Evolutionary conservation across 2,329 filamentous ascomycete species (phyloP), one percentile per base, ranked within the genome.

Genomic region (Pseudopithomyces chartarum): DNA sequence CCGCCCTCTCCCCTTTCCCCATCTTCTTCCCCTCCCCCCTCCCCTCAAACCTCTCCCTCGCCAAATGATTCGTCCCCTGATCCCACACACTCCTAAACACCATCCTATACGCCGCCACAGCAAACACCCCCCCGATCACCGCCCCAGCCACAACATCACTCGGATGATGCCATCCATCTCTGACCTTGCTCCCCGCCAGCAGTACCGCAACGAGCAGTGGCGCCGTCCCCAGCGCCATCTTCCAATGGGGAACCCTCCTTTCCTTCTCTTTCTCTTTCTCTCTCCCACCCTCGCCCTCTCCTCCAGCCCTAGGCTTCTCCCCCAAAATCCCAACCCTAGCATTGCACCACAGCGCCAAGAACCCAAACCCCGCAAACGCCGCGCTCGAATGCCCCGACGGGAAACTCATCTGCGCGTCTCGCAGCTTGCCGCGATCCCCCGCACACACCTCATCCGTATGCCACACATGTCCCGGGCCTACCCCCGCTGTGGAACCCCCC

Each of bases 101-200:
- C 84, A 87, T 87, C 44, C 86, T 76, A 66, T 87, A 90, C 0
- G 82, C 74, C 1, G 82, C 82, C 59, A 88, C 84, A 0, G 87
- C 88, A 71, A 89, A 84, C 50, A 83, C 64, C 0, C 81, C 84
- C 1, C 88, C 88, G 23, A 90, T 86, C 17, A 83, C 66, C 0
- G 80, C 85, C 2, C 88, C 88, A 0, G 84, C 85, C 0, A 90
- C 54, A 7, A 89, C 78, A 58, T 91, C 88, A 54, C 88, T 87
- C 82, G 86, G 89, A 73, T 91, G 87, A 74, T 92, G 89, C 73
- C 65, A 73, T n/a, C 87, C 84, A 61, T 91, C 76, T 52, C 90
- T 87, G 0, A 87, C 87, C 33, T 91, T 78, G 0, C 86, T 84
- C 3, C 85, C 86, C 0, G 84, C 87, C 22, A 91, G 87, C 1